Evolutionary conservation across 495 filamentous ascomycete species (phyloP), one percentile per base, ranked within the genome.

Genomic region (Podospora pseudopauciseta): DNA sequence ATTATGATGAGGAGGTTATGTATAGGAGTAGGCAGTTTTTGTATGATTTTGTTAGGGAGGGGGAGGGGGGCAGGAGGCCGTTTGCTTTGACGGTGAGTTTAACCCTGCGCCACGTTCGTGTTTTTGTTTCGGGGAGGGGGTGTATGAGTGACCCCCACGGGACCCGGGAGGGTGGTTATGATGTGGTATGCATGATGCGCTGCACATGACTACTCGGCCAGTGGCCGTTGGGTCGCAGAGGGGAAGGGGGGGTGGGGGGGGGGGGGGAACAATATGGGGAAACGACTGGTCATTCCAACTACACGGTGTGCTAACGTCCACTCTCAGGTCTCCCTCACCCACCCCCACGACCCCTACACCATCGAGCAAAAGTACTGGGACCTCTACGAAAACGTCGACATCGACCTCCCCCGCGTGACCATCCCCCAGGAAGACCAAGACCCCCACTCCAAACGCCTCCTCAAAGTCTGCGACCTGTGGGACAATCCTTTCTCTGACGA

Each of bases 1-100:
- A 97, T 73, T 97, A 92, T 70, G 92, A 97, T 71, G 92, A 95
- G 79, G 92, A 97, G 77, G 92, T 95, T 71, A 92, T 95, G 85
- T 92, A 92, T 78, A 89, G 87, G 80, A 86, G 89, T 6, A 88
- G 84, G 44, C 92, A 94, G 77, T 97, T 92, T 74, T 81, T 97
- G 49, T 94, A 91, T 76, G 89, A 94, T 78, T 86, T 92, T 68
- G 91, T 92, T 23, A 89, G 92, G 4, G 85, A 91, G 70, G 86
- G 83, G 4, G 30, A 20, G 18, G 86, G 86, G 4, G 83, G 80
- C 61, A 82, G 83, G 39, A 86, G 92, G 30, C 92, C 92, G 9
- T 97, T 96, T 79, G 92, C 89, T 73, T 78, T 97, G 83, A 97
- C 92, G 28, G 85, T 83, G 72, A 63, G 72, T 75, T 49, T 64